A percentile compares a stretch with the other conserved stretches of the same genome.
These are phyloP conservation scores for Epichloe typhina DNA, from an alignment of 2,329 filamentous ascomycete species.

Conservation along the genomic window DNA sequence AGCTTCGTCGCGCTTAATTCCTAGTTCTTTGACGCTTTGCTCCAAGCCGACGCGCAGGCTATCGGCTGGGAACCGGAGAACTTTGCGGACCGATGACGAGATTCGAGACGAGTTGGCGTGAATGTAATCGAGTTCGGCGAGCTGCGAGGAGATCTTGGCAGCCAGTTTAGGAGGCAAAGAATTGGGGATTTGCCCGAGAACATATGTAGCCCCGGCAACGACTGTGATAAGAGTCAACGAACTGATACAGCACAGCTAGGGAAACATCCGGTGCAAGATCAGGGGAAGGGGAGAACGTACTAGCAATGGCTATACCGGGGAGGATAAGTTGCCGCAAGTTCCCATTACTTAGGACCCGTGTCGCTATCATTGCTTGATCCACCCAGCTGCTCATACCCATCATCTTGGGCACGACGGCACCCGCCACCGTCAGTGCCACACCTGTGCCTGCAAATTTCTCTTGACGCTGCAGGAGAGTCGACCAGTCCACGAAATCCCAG, in stretches of 20 bases:
- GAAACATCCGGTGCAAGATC: neutral
- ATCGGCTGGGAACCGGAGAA: slow-evolving; percentile 76
- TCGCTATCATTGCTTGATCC: slow-evolving; percentile 70
- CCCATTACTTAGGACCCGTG: slow-evolving; percentile 66
- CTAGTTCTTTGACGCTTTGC: slow-evolving; percentile 73
- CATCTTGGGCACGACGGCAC: slow-evolving; percentile 69
- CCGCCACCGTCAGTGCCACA: slow-evolving; percentile 85
- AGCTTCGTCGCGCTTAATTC: slow-evolving; percentile 66
- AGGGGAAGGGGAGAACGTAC: slow-evolving; percentile 38
- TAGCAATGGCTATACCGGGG: slow-evolving; percentile 64
- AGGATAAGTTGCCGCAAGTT: slow-evolving; percentile 71
- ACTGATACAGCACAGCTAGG: neutral
- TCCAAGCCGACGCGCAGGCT: slow-evolving; percentile 75
- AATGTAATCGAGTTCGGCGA: slow-evolving; percentile 78
- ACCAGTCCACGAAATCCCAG: slow-evolving; percentile 86
- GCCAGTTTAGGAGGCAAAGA: slow-evolving; percentile 79
- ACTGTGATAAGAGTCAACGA: slow-evolving; percentile 31
- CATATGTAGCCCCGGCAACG: slow-evolving; percentile 62
- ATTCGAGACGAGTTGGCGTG: slow-evolving; percentile 81
- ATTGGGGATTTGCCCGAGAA: slow-evolving; percentile 75
- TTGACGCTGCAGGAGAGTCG: slow-evolving; percentile 70
- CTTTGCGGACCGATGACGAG: slow-evolving; percentile 71
- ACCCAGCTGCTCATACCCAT: slow-evolving; percentile 80
- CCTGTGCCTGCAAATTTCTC: slow-evolving; percentile 91
- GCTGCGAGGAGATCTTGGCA: slow-evolving; percentile 69